A percentile compares a stretch with the other conserved stretches of the same genome.
Evolutionary conservation across 1,139 yeast genomes (phyloP).

Genomic region (Hyphopichia burtonii): DNA sequence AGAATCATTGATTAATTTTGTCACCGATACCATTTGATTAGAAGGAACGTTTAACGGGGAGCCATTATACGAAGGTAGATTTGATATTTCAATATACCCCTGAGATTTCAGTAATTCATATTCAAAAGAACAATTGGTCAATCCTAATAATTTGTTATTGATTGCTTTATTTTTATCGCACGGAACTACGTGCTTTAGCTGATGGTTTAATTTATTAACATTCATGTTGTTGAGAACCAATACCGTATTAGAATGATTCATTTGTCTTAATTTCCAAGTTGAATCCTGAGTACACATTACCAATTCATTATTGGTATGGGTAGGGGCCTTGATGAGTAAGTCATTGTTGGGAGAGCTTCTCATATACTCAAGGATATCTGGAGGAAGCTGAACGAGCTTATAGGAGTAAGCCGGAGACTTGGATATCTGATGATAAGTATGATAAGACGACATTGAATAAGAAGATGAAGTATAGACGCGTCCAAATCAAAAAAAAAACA

Average conservation of each 20-base stretch:
- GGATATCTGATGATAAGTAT: conserved; percentile 24
- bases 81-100: conserved; percentile 43
- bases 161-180: conserved; percentile 1
- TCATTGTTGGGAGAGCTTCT: conserved; percentile 18
- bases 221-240: conserved; percentile 46
- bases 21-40: no score
- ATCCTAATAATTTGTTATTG: conserved; percentile 31
- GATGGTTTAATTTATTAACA: conserved; percentile 12
- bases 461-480: no score
- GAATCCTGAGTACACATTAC: conserved; percentile 59
- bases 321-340: conserved; percentile 49
- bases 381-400: conserved; percentile 60
- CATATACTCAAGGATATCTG: conserved; percentile 48
- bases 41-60: no score
- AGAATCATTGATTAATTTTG: conserved; percentile 40
- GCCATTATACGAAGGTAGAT: conserved; percentile 52
- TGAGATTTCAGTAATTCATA: conserved; percentile 45
- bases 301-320: conserved; percentile 37
- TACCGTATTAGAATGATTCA: conserved; percentile 85
- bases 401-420: conserved; percentile 30
- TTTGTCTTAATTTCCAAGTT: conserved; percentile 70
- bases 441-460: neutral
- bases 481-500: no score
- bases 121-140: conserved; percentile 45
- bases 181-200: conserved; percentile 5